Percentiles rank a stretch among this genome's conserved stretches.
phyloP scores from a whole-genome alignment of 2,329 filamentous ascomycete genomes.

The Plectosphaerella plurivora region DNA sequence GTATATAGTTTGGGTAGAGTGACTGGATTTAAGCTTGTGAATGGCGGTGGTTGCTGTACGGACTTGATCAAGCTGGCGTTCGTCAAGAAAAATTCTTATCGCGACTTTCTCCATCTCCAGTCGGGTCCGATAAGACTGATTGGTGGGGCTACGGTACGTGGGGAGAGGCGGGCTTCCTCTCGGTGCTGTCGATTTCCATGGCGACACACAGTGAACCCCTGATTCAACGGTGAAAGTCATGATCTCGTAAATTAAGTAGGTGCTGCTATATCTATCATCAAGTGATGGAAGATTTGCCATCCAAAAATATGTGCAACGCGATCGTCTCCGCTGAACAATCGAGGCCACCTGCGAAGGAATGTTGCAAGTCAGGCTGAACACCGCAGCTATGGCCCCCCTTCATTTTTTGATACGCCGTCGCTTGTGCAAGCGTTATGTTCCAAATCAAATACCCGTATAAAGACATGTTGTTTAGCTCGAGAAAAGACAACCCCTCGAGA shows the following conservation, averaged over 20 bases:
- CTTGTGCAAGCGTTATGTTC: background rate
- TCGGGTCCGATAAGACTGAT: background rate
- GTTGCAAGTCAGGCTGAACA: too few species aligned
- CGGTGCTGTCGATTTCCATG: too few species aligned
- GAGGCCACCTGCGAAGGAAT: too few species aligned
- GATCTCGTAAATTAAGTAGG: constrained; percentile 1
- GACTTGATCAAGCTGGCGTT: background rate
- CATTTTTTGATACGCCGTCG: background rate
- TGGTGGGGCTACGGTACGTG: background rate
- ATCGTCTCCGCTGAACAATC: too few species aligned
- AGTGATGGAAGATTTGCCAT: background rate
- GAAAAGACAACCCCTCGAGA: background rate
- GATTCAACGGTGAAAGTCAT: background rate
- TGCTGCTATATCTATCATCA: background rate
- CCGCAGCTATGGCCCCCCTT: background rate
- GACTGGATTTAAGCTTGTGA: background rate
- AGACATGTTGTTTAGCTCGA: too few species aligned
- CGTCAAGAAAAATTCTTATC: constrained; percentile 12
- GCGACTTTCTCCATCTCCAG: constrained; percentile 10
- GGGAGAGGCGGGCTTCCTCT: too few species aligned
- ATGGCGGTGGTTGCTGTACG: background rate
- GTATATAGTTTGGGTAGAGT: background rate
- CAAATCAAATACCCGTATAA: too few species aligned
- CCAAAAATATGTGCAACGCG: background rate
- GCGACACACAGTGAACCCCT: too few species aligned